Conservation (phyloP, 345 rosid genomes). For the Lepidium africanum region DNA sequence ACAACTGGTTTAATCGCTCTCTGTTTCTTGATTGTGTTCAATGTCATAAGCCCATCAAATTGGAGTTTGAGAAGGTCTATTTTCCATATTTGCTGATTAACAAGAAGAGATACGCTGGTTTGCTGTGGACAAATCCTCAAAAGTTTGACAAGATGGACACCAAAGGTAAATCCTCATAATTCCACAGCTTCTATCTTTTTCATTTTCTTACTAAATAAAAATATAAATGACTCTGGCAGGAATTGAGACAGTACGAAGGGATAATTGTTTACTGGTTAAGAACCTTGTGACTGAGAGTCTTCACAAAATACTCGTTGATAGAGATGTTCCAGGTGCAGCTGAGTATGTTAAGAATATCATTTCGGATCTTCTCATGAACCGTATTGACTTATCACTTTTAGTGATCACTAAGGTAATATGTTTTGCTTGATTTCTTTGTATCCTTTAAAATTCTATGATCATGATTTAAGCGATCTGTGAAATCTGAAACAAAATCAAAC, state of each 20-base stretch:
- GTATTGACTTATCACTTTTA: conserved; percentile 94
- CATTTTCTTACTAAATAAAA: background rate
- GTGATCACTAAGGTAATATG: conserved; percentile 83
- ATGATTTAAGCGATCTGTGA: background rate
- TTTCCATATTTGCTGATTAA: conserved; percentile 87
- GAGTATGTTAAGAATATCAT: conserved; percentile 86
- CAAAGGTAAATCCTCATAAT: conserved; percentile 49
- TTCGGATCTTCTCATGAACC: conserved; percentile 96
- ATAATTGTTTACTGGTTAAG: conserved; percentile 93
- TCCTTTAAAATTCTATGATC: background rate
- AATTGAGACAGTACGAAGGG: conserved; percentile 97
- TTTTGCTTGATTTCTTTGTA: conserved; percentile 8
- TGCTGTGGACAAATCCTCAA: conserved; percentile 77
- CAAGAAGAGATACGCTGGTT: conserved; percentile 99
- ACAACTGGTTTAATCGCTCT: background rate
- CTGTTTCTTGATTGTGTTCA: conserved; percentile 15
- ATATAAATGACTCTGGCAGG: conserved; percentile 42
- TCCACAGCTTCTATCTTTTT: conserved; percentile 9
- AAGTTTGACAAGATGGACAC: conserved; percentile 95
- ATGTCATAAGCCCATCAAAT: conserved; percentile 81
- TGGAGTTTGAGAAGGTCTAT: conserved; percentile 97
- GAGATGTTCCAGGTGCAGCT: conserved; percentile 84
- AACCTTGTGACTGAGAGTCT: conserved; percentile 92
- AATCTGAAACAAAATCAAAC: background rate
- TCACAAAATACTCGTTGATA: conserved; percentile 75